These are phyloP conservation scores for Yamadazyma epiphylla DNA, from an alignment of 1,139 yeast species.

Conservation along the genomic window DNA sequence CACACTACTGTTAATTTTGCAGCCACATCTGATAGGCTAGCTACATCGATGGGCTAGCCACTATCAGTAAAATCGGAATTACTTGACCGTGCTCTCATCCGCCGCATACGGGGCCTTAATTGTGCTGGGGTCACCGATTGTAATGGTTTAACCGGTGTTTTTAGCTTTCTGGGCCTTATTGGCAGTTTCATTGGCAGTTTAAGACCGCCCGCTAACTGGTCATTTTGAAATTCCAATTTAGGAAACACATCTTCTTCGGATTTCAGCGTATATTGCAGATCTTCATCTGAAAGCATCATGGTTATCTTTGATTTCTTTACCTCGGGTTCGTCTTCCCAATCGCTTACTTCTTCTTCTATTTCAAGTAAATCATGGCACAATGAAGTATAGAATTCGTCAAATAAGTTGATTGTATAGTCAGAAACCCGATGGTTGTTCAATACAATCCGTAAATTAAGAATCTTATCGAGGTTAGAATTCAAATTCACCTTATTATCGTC, in stretches of 20 bases:
- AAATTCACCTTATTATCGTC: not conserved
- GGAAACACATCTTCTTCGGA: constrained; percentile 1
- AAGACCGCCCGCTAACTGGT: too few species aligned
- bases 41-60: too few species aligned
- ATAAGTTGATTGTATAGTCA: constrained; percentile 3
- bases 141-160: too few species aligned
- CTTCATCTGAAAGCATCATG: not conserved
- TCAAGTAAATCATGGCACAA: constrained; percentile 5
- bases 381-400: constrained; percentile 8
- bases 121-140: too few species aligned
- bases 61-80: too few species aligned
- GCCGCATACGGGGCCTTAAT: too few species aligned
- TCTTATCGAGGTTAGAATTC: constrained; percentile 2
- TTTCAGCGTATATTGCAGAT: not conserved
- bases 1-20: too few species aligned
- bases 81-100: too few species aligned
- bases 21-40: too few species aligned
- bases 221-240: not conserved
- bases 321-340: not conserved
- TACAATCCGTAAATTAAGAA: constrained; percentile 3
- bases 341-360: constrained; percentile 5
- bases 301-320: not conserved
- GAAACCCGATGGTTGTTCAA: not conserved
- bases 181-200: too few species aligned
- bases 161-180: too few species aligned